Evolutionary conservation across 495 filamentous ascomycete genomes (phyloP), one percentile per base, ranked within the genome.

Genomic region (Hypoxylon crocopeplum): DNA sequence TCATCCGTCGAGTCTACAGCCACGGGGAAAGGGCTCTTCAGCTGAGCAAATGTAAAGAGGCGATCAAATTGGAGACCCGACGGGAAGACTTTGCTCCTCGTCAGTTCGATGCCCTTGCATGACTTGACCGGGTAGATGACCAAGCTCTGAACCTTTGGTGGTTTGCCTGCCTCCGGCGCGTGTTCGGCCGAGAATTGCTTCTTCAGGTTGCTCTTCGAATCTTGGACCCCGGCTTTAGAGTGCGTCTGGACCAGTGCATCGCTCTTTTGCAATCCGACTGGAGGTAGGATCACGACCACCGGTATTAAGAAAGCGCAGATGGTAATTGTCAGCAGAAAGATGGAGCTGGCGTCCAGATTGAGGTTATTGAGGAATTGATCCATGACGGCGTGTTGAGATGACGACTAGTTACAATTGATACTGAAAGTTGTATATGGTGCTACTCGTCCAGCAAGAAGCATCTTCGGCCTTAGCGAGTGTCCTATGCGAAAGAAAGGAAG

Each of bases 91-190:
- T 85, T 84, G 36, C 83, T 85, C 45, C 77, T 65, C 47, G 82
- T 74, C 45, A 97, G 67, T 72, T 96, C 91, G 15, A 97, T 85
- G 11, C 88, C 90, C 56, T 80, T 78, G 69, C 93, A 97, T 52
- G 88, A 91, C 76, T 97, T 97, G 62, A 97, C 75, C 0, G 93
- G 93, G 69, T 93, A 96, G 33, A 91, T 86, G 77, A 88, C 92
- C 32, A 97, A 80, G 40, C 88, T 89, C 70, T 92, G 91, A 61
- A 97, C 77, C 37, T 36, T 72, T 1, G 61, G 62, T n/a, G 58
- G 48, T 11, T 54, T 33, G 22, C 61, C 64, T 12, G 34, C 59
- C 36, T 58, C 61, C 37, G 69, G 64, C 19, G 73, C 65, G 41
- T 75, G 69, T 36, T 75, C 74, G 16, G 76, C 72, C 12, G 59